phyloP scores from a whole-genome alignment of 768 basidiomycete genomes.

The Lactarius tabidus region DNA sequence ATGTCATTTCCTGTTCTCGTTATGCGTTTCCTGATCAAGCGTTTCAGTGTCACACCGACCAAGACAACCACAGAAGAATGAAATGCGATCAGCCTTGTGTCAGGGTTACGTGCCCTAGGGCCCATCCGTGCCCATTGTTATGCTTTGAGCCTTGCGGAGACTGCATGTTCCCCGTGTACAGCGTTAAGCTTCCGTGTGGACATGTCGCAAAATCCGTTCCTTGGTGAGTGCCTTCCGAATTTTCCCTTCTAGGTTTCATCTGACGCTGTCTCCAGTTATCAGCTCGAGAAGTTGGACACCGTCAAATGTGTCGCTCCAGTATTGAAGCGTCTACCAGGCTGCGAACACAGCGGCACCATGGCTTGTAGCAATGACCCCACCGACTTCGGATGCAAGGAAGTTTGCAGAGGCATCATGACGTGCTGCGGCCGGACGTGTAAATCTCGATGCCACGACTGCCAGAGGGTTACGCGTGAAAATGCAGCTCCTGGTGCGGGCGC shows the following conservation, averaged over 20 bases:
- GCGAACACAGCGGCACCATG: constrained; percentile 32
- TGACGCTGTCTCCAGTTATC: constrained; percentile 26
- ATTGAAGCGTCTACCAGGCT: constrained; percentile 29
- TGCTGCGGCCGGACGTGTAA: constrained; percentile 34
- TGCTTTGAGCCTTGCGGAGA: constrained; percentile 32
- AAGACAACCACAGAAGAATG: constrained; percentile 26
- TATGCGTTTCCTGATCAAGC: background rate
- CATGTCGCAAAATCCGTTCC: constrained; percentile 26
- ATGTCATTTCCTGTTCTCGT: background rate
- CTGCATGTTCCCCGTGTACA: constrained; percentile 29
- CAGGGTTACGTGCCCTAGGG: constrained; percentile 25
- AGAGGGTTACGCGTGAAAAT: constrained; percentile 18
- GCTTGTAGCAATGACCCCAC: constrained; percentile 26
- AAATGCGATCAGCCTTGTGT: constrained; percentile 29
- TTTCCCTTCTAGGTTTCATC: background rate
- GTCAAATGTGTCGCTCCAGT: constrained; percentile 30
- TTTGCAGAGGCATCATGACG: constrained; percentile 28
- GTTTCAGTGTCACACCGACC: constrained; percentile 28
- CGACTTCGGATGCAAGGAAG: constrained; percentile 25
- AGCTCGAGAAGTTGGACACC: constrained; percentile 25
- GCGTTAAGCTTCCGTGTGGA: constrained; percentile 31
- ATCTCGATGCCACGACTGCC: constrained; percentile 33
- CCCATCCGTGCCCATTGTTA: constrained; percentile 29
- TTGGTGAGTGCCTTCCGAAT: constrained; percentile 28
- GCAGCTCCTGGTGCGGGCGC: background rate